These are phyloP conservation scores for Penstemon davidsonii DNA, from an alignment of 257 asterid species.

Conservation along the genomic window DNA sequence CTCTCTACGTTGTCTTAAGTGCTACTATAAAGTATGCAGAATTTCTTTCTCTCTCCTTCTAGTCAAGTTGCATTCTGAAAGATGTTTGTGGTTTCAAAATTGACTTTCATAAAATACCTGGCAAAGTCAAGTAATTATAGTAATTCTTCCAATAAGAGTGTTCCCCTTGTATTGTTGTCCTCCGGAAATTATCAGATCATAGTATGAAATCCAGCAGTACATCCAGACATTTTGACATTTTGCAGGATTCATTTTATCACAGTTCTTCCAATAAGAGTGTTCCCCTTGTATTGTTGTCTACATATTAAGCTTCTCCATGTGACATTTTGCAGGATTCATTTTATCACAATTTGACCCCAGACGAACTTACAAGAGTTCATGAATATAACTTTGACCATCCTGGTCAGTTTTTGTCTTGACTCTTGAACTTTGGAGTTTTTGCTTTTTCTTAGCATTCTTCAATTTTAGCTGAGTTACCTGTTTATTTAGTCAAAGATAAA, in stretches of 20 bases:
- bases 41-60: neutral
- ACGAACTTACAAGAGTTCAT: slow-evolving; percentile 80
- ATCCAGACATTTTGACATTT: slow-evolving; percentile 16
- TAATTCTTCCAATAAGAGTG: too few relatives aligned
- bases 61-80: neutral
- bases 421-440: slow-evolving; percentile 21
- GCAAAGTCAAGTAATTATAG: too few relatives aligned
- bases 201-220: too few relatives aligned
- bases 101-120: neutral
- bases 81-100: neutral
- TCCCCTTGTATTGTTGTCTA: neutral
- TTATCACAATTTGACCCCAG: slow-evolving; percentile 78
- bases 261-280: neutral
- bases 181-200: too few relatives aligned
- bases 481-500: slow-evolving; percentile 20
- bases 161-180: too few relatives aligned
- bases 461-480: slow-evolving; percentile 6
- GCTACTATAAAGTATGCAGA: neutral
- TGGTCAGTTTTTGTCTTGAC: slow-evolving; percentile 48
- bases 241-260: slow-evolving; percentile 95
- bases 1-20: slow-evolving; percentile 4
- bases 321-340: slow-evolving; percentile 80
- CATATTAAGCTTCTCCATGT: slow-evolving; percentile 20
- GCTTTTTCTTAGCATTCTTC: slow-evolving; percentile 6
- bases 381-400: slow-evolving; percentile 99